Conservation (phyloP, 2,329 filamentous ascomycete species). For the Shiraia sp. region DNA sequence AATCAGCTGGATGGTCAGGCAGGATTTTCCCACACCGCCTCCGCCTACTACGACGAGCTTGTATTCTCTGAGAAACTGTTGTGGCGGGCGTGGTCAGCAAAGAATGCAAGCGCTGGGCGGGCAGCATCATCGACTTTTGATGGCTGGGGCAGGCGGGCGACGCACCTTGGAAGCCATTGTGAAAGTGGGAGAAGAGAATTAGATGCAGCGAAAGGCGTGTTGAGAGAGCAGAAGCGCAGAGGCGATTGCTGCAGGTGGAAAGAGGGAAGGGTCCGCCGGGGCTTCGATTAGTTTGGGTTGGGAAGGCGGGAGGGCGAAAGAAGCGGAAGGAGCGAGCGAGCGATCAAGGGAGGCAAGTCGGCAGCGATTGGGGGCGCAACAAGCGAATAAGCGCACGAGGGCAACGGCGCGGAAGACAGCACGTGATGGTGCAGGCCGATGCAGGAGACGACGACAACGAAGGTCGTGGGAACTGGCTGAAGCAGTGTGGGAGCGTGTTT, state of each 20-base stretch:
- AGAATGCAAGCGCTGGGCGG: not conserved
- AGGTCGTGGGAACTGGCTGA: no score
- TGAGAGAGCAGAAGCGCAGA: slow-evolving; percentile 17
- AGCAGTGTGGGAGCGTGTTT: no score
- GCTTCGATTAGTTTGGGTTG: not conserved
- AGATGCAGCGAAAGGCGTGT: slow-evolving; percentile 3
- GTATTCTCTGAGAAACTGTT: slow-evolving; percentile 57
- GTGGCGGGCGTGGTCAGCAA: slow-evolving; percentile 26
- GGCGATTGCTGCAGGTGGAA: not conserved
- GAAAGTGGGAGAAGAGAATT: slow-evolving; percentile 10
- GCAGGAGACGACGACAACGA: no score
- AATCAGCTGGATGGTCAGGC: slow-evolving; percentile 86
- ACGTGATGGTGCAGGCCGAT: slow-evolving; percentile 4
- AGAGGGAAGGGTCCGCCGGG: slow-evolving; percentile 1
- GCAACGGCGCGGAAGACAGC: not conserved
- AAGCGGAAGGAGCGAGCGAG: slow-evolving; percentile 4
- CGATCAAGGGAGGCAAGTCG: slow-evolving; percentile 10
- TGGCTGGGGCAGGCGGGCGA: slow-evolving; percentile 7
- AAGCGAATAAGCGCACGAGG: slow-evolving; percentile 7
- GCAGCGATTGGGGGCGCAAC: slow-evolving; percentile 13
- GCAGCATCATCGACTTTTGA: no score
- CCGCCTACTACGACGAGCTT: slow-evolving; percentile 87
- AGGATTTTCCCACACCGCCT: slow-evolving; percentile 98
- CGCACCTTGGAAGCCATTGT: slow-evolving; percentile 47
- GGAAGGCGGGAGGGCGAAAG: slow-evolving; percentile 8